phyloP scores from a whole-genome alignment of 306 rosid genomes.

The Cyamopsis tetragonoloba region DNA sequence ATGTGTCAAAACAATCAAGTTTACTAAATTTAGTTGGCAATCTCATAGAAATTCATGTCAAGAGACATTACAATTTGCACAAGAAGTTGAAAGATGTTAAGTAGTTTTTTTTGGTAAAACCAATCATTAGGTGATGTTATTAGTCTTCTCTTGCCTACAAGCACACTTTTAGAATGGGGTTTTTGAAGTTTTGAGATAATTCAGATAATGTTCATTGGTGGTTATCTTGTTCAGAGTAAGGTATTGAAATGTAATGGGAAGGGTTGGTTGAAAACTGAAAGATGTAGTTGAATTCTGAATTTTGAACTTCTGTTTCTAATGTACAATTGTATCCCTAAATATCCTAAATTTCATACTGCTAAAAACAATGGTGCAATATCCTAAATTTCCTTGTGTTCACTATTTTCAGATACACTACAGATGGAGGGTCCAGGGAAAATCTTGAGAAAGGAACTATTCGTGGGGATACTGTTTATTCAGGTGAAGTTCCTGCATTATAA shows the following conservation, averaged over 20 bases:
- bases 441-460: constrained; percentile 85
- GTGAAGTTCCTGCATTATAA: constrained; percentile 35
- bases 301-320: background rate
- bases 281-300: constrained; percentile 10
- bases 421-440: constrained; percentile 80
- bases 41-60: background rate
- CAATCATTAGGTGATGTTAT: background rate
- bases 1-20: too few relatives aligned
- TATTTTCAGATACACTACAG: constrained; percentile 79
- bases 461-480: constrained; percentile 76
- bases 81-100: background rate
- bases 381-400: constrained; percentile 18
- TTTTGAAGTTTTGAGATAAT: background rate
- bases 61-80: background rate
- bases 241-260: background rate
- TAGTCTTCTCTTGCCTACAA: background rate
- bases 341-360: background rate
- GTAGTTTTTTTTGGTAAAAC: background rate
- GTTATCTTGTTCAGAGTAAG: too few relatives aligned
- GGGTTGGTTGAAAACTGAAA: constrained; percentile 9
- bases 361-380: background rate
- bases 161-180: background rate
- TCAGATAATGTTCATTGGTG: background rate
- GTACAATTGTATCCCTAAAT: background rate
- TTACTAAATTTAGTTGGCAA: background rate